Percentiles rank a stretch among this genome's conserved stretches.
phyloP scores from a whole-genome alignment of 2,329 filamentous ascomycete species.

The Dactylellina leptospora region DNA sequence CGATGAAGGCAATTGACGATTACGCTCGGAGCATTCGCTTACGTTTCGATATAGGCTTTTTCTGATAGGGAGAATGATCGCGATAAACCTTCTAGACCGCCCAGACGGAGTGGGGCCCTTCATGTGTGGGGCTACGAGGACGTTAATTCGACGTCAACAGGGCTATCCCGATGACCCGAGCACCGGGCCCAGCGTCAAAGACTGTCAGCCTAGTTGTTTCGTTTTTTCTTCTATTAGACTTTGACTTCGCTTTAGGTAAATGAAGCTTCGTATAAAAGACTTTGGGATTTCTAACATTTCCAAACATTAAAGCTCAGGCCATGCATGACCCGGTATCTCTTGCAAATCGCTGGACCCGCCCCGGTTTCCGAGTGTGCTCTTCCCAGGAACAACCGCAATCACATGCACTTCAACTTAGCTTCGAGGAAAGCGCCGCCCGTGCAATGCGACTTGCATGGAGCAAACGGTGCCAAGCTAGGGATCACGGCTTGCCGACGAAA shows the following conservation, averaged over 20 bases:
- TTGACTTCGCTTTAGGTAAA: background rate
- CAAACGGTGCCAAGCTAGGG: background rate
- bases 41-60: constrained; percentile 34
- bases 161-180: constrained; percentile 21
- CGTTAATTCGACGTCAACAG: constrained; percentile 35
- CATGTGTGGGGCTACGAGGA: constrained; percentile 39
- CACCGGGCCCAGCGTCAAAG: too few relatives aligned
- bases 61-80: constrained; percentile 18
- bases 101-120: constrained; percentile 20
- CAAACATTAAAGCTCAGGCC: background rate
- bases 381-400: background rate
- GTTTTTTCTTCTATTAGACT: too few relatives aligned
- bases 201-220: background rate
- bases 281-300: background rate
- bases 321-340: background rate
- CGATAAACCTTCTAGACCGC: constrained; percentile 38
- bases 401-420: too few relatives aligned
- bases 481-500: constrained; percentile 18
- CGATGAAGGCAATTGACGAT: background rate
- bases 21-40: constrained; percentile 26
- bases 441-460: background rate
- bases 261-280: background rate
- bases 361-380: background rate
- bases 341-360: background rate
- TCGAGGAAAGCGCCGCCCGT: background rate